Base-by-base conservation (phyloP, 768 basidiomycete species). In the Symmetrospora coprosmae region DNA sequence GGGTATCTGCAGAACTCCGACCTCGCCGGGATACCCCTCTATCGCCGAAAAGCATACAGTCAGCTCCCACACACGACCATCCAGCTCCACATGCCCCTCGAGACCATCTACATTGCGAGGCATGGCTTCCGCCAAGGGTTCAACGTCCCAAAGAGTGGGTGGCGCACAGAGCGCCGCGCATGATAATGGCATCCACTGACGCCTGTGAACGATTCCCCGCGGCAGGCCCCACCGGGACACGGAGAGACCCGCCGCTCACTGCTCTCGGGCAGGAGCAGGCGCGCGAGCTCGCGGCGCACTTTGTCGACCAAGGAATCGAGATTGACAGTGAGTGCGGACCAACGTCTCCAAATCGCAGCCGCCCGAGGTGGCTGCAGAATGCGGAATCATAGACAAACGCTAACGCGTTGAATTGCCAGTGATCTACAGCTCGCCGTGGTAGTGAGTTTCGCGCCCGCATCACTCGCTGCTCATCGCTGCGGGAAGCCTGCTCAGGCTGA, bases 91-190 rank as follows among this genome's bases (percentile, higher is more conserved):
- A n/a, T n/a, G n/a, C n/a, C n/a, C 41, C 55, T 58, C 27, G 55
- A 58, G 19, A 53, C 33, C 31, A 58, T 58, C 55, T 58, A 30
- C 43, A 58, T 58, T 19, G 55, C 55, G 7, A 6, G 55, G 7
- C 55, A 58, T 58, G 55, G 55, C 23, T 45, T 43, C 31, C 19
- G 55, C 43, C 41, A 47, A 28, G 23, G 27, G 4, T 58, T 58
- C 30, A 16, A 58, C 33, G 31, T 27, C 41, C 43, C 43, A 46
- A 11, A 46, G n/a, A n/a, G n/a, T n/a, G n/a, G 25, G 43, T 46
- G 43, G 13, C 23, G 31, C 34, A 17, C 55, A 58, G n/a, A 43
- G 23, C 30, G 52, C 40, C 35, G 23, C 27, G 34, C 8, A 50
- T 50, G 8, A 39, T 52, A 52, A 4, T 11, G 25, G 17, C 17